These are phyloP conservation scores for Steccherinum ochraceum DNA, from an alignment of 768 basidiomycete species.

Conservation along the genomic window DNA sequence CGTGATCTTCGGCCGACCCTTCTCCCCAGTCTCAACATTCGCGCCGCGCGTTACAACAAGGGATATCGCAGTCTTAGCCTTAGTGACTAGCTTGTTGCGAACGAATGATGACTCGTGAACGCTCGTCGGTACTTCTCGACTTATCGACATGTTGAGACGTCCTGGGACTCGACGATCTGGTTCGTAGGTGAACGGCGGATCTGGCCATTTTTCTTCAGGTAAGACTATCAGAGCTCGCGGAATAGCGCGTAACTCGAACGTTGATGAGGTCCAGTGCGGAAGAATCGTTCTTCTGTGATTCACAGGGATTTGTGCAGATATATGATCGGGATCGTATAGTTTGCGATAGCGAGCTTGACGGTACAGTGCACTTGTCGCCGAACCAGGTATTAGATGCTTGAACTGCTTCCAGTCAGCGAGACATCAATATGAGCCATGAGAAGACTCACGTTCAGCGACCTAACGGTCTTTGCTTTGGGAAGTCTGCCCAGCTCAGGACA, in stretches of 20 bases:
- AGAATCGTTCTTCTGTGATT: background rate
- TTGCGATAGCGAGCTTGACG: background rate
- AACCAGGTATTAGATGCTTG: slow-evolving; percentile 1
- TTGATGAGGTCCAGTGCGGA: background rate
- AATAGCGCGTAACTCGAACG: background rate
- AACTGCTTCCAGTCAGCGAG: background rate
- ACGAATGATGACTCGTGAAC: slow-evolving; percentile 27
- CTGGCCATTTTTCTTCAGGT: background rate
- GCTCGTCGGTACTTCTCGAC: slow-evolving; percentile 3
- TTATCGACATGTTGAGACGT: slow-evolving; percentile 1
- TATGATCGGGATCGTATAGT: background rate
- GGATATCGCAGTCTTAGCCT: slow-evolving; percentile 33
- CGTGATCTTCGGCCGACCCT: slow-evolving; percentile 9
- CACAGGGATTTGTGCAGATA: background rate
- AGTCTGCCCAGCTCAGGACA: slow-evolving; percentile 1
- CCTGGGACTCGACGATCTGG: background rate
- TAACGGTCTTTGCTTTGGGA: background rate
- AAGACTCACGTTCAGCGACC: slow-evolving; percentile 1
- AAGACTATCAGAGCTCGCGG: background rate
- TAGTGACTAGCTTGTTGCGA: slow-evolving; percentile 25
- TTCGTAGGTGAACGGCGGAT: background rate
- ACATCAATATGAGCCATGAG: background rate
- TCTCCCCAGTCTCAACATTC: slow-evolving; percentile 15
- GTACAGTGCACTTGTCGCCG: background rate
- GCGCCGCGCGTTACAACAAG: slow-evolving; percentile 38